A percentile compares a stretch with the other conserved stretches of the same genome.
phyloP scores from a whole-genome alignment of 2,329 filamentous ascomycete genomes.

The Penicillium sp. region DNA sequence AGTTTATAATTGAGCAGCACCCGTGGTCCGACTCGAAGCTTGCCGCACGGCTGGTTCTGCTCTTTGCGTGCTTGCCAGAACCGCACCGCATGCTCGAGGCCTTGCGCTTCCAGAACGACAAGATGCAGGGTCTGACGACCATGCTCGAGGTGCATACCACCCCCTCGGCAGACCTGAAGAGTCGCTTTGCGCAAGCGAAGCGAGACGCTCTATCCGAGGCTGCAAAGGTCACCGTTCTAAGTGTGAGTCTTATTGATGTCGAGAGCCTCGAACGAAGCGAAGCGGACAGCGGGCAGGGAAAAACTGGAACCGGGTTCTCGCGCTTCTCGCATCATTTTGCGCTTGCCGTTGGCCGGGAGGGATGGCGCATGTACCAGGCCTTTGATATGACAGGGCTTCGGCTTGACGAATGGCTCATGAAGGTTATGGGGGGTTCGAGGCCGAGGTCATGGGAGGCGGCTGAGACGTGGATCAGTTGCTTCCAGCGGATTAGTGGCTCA shows the following conservation, averaged over 20 bases:
- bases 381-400: background rate
- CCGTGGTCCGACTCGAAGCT: background rate
- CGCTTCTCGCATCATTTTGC: background rate
- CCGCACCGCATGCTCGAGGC: background rate
- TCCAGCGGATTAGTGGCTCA: background rate
- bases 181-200: background rate
- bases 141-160: background rate
- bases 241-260: background rate
- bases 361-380: conserved; percentile 1
- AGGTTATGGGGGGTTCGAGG: background rate
- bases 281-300: background rate
- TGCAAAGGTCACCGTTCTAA: background rate
- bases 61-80: background rate
- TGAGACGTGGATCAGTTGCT: background rate
- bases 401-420: background rate
- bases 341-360: background rate
- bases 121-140: background rate
- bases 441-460: background rate
- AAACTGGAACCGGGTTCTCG: background rate
- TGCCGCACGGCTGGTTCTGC: background rate
- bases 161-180: background rate
- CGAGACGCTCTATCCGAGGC: background rate
- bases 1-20: background rate
- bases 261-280: background rate
- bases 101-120: background rate